Evolutionary conservation across 108 stramenopile genomes (phyloP), one percentile per base, ranked within the genome.

Genomic region (Schizochytrium sp.): DNA sequence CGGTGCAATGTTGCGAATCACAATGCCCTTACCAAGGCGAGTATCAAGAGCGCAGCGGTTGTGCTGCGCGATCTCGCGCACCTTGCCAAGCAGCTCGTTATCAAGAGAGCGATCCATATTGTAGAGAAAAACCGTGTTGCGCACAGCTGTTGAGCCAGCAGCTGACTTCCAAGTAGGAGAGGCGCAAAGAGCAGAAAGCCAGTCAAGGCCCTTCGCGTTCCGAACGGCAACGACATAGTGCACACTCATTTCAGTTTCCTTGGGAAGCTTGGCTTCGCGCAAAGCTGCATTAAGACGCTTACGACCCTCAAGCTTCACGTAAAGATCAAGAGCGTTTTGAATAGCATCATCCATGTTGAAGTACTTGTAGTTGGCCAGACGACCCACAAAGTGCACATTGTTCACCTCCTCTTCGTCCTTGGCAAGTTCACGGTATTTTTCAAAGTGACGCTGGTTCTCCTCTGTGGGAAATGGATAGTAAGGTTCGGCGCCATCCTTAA

Each of bases 281-380:
- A 83, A 53, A 46, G 76, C 76, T 13, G 76, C 47, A n/a, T 83
- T 53, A 8, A 83, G 76, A 50, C 49, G 53, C 49, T 17, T n/a
- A 38, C 50, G 46, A 15, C 76, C 76, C 56, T 95, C 95, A 88
- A 95, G 76, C 76, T 28, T 49, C 28, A 55, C 50, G 53, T 83
- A 96, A 28, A 96, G 50, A 88, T 95, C 94, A 61, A 96, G 90
- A 10, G 96, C 95, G 94, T 96, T 96, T 87, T 93, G 61, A 61
- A 96, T 96, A 13, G 95, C 94, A 83, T 95, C 88, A 56, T 96
- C 96, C 96, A 96, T 96, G 90, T 96, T 96, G 89, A 96, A 96
- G 91, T 96, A 96, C 88, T 96, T 96, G 89, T 96, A 96, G 92
- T 94, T 95, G 10, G 96, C 96, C 72, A 96, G 91, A 41, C 96